A percentile compares a stretch with the other conserved stretches of the same genome.
Conservation (phyloP, 139 green algal species). For the Ettlia oleoabundans region DNA sequence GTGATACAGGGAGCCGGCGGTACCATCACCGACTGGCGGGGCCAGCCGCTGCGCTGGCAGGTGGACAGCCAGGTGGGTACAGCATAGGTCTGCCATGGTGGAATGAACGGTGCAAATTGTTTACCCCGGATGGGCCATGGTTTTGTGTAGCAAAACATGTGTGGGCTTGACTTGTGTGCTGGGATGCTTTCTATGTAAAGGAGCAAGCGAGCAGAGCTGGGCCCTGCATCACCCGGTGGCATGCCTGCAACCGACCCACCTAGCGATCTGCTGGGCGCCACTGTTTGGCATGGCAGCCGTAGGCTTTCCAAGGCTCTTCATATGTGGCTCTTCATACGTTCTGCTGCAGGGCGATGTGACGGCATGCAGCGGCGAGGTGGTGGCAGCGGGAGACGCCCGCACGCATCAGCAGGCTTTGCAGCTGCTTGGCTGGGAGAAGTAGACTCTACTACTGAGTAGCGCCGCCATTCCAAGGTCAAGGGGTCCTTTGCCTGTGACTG, state of each 20-base stretch:
- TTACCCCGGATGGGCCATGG: background rate
- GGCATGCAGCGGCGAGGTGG: constrained; percentile 78
- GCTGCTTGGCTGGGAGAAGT: constrained; percentile 63
- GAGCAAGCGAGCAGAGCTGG: too few species aligned
- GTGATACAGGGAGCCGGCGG: constrained; percentile 94
- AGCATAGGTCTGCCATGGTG: background rate
- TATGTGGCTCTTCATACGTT: background rate
- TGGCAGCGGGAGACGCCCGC: constrained; percentile 75
- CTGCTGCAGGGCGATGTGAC: constrained; percentile 37
- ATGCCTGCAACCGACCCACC: too few species aligned
- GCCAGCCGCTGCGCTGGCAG: constrained; percentile 62
- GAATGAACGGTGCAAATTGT: too few species aligned
- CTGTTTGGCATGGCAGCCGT: too few species aligned
- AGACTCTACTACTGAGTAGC: background rate
- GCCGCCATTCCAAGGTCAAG: background rate
- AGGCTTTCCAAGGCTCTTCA: background rate
- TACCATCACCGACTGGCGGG: constrained; percentile 93
- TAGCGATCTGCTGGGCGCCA: too few species aligned
- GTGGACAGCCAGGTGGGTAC: constrained; percentile 10
- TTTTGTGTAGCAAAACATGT: background rate
- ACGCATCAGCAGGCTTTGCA: constrained; percentile 69
- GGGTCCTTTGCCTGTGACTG: background rate
- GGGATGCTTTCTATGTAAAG: background rate
- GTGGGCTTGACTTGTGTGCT: background rate
- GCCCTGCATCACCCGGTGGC: too few species aligned